These are phyloP conservation scores for Starmerella khaoyaiensis DNA, from an alignment of 805 yeast genomes.

Conservation along the genomic window DNA sequence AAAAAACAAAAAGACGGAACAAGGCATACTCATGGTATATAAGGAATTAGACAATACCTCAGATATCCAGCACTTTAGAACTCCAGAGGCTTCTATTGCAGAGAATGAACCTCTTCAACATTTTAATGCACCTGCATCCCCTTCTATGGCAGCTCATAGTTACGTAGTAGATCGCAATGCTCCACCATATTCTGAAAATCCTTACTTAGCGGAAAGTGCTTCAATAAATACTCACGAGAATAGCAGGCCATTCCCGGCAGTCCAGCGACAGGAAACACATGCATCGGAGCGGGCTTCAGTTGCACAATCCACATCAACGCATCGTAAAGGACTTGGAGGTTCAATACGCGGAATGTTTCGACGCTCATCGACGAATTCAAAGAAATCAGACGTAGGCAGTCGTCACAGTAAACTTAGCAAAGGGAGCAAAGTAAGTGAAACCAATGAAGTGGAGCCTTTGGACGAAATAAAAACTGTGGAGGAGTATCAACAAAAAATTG, in stretches of 20 bases:
- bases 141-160: too few relatives aligned
- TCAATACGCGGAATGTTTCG: slow-evolving; percentile 1
- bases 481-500: slow-evolving; percentile 5
- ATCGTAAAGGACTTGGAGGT: not conserved
- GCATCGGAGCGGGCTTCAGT: slow-evolving; percentile 2
- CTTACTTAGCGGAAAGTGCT: not conserved
- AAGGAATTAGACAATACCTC: too few relatives aligned
- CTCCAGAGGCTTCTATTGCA: not conserved
- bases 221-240: too few relatives aligned
- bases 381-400: not conserved
- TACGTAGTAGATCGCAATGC: not conserved
- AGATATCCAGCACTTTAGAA: too few relatives aligned
- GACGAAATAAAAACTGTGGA: slow-evolving; percentile 6
- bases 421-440: not conserved
- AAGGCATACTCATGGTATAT: too few relatives aligned
- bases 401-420: not conserved
- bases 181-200: slow-evolving; percentile 4
- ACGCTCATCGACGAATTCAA: slow-evolving; percentile 1
- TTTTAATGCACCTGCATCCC: too few relatives aligned
- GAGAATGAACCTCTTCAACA: too few relatives aligned
- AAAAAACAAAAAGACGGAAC: too few relatives aligned
- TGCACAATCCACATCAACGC: not conserved
- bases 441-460: not conserved
- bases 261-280: slow-evolving; percentile 1
- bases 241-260: not conserved